Conservation (phyloP, 2,329 filamentous ascomycete genomes). For the Didymellaceae sp. region DNA sequence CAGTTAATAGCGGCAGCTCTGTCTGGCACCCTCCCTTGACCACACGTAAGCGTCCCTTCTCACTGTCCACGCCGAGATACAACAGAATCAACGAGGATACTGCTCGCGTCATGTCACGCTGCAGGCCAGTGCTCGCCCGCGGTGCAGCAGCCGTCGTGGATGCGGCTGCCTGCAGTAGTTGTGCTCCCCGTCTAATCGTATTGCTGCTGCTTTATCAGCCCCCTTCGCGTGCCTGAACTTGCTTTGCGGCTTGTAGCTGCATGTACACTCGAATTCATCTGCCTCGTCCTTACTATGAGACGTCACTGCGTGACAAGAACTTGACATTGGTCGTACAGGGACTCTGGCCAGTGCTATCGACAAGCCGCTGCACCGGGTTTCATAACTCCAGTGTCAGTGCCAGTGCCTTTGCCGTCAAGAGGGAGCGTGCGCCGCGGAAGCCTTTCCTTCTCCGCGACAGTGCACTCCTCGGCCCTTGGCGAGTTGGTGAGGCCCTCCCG, state of each 20-base stretch:
- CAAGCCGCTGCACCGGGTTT: conserved; percentile 3
- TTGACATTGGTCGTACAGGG: not conserved
- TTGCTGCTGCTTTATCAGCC: conserved; percentile 6
- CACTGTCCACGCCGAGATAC: no score
- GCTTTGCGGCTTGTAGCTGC: conserved; percentile 4
- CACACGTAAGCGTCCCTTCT: no score
- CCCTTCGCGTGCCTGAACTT: conserved; percentile 6
- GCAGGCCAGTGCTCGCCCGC: conserved; percentile 2
- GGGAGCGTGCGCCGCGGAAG: conserved; percentile 23
- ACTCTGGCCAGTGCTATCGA: not conserved
- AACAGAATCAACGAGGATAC: not conserved
- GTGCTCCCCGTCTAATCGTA: conserved; percentile 4
- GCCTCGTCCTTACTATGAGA: conserved; percentile 1
- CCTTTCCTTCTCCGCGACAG: conserved; percentile 21
- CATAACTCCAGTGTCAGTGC: not conserved
- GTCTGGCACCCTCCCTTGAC: no score
- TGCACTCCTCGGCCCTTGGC: conserved; percentile 20
- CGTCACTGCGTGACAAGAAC: conserved; percentile 9
- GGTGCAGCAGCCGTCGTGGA: conserved; percentile 9
- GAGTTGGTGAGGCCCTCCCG: conserved; percentile 14
- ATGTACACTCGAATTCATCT: conserved; percentile 4
- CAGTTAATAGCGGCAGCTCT: no score
- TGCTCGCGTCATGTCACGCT: not conserved
- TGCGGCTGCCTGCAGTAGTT: conserved; percentile 16
- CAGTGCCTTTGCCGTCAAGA: no score